Percentiles rank a stretch among this genome's conserved stretches.
These are phyloP conservation scores for Onygenales sp. DNA, from an alignment of 2,329 filamentous ascomycete genomes.

Conservation along the genomic window DNA sequence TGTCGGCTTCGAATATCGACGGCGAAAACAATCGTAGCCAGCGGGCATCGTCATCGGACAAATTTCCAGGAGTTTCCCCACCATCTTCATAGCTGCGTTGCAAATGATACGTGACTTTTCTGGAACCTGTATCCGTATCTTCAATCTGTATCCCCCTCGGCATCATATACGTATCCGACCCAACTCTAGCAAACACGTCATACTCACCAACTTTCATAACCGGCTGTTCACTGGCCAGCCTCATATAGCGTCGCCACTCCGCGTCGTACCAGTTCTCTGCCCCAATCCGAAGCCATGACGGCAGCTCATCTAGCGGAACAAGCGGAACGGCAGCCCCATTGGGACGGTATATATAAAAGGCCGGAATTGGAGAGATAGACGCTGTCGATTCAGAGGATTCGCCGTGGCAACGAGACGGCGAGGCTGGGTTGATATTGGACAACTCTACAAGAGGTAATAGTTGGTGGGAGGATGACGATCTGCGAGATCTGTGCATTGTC, in stretches of 20 bases:
- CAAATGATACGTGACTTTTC: too few relatives aligned
- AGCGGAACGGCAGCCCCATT: slow-evolving; percentile 28
- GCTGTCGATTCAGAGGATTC: not conserved
- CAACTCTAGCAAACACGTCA: not conserved
- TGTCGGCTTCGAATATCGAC: too few relatives aligned
- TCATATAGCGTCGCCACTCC: slow-evolving; percentile 14
- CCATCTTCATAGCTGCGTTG: too few relatives aligned
- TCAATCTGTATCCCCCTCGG: not conserved
- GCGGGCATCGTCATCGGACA: too few relatives aligned
- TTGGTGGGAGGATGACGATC: not conserved
- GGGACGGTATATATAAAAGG: slow-evolving; percentile 31
- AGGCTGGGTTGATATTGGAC: too few relatives aligned
- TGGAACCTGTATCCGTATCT: too few relatives aligned
- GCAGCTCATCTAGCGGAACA: slow-evolving; percentile 36
- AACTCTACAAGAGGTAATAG: too few relatives aligned
- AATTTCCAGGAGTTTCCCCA: too few relatives aligned
- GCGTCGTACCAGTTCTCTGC: slow-evolving; percentile 15
- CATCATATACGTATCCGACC: not conserved
- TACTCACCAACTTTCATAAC: slow-evolving; percentile 1
- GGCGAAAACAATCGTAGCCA: too few relatives aligned
- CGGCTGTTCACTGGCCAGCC: slow-evolving; percentile 8
- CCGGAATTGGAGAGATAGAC: slow-evolving; percentile 17
- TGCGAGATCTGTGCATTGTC: too few relatives aligned
- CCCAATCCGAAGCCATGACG: slow-evolving; percentile 24
- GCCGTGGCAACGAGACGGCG: not conserved